Percentiles rank a stretch among this genome's conserved stretches.
Conservation (phyloP, 495 filamentous ascomycete genomes). For the Diplogelasinospora grovesii region DNA sequence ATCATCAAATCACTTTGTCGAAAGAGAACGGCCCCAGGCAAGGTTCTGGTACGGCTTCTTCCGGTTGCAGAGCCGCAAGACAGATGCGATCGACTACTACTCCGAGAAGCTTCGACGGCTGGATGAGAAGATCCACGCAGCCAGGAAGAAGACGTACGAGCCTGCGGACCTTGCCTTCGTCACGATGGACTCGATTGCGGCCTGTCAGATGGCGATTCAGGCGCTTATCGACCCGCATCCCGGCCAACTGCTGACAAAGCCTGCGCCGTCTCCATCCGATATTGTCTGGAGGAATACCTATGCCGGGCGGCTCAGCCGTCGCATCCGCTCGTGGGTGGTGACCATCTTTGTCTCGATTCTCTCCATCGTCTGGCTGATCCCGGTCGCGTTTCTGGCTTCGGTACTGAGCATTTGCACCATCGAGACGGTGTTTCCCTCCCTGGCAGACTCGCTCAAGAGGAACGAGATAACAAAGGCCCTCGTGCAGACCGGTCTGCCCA, state of each 20-base stretch:
- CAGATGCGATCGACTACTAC: constrained; percentile 92
- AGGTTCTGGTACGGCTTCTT: constrained; percentile 77
- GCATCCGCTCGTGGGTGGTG: constrained; percentile 71
- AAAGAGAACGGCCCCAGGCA: constrained; percentile 54
- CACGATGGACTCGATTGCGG: constrained; percentile 92
- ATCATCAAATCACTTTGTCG: constrained; percentile 25
- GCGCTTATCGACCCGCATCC: constrained; percentile 85
- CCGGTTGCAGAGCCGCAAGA: constrained; percentile 60
- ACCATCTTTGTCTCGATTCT: constrained; percentile 74
- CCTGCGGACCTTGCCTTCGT: constrained; percentile 86
- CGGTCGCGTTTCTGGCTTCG: constrained; percentile 74
- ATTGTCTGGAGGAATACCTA: constrained; percentile 94
- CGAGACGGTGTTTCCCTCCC: constrained; percentile 58
- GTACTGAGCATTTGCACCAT: constrained; percentile 74
- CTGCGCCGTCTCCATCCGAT: constrained; percentile 81
- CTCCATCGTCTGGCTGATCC: constrained; percentile 81
- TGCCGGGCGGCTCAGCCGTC: constrained; percentile 63
- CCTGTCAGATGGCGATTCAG: constrained; percentile 89
- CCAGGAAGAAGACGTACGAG: constrained; percentile 68
- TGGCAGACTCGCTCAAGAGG: constrained; percentile 58
- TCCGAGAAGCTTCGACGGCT: constrained; percentile 75
- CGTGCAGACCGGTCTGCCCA: constrained; percentile 82
- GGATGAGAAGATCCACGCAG: constrained; percentile 66
- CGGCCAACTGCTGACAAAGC: constrained; percentile 72
- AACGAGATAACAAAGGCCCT: constrained; percentile 66